Conservation (phyloP, 2,329 filamentous ascomycete genomes). For the Fusarium nanum region DNA sequence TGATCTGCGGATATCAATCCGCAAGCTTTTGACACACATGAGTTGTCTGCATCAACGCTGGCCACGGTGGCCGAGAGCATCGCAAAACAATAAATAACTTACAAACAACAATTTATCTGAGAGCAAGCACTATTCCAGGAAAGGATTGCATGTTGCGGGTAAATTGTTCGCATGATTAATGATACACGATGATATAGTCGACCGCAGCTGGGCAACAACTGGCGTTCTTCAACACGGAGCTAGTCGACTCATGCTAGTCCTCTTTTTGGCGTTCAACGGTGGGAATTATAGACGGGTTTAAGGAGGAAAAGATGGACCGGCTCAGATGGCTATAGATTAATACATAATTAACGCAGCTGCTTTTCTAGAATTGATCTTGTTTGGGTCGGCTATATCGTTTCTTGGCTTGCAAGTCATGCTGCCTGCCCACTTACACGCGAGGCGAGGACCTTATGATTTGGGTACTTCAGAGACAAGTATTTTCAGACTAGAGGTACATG, state of each 20-base stretch:
- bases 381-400: background rate
- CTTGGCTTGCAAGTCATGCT: background rate
- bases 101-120: background rate
- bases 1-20: background rate
- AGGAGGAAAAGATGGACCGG: conserved; percentile 5
- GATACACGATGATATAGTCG: conserved; percentile 20
- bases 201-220: conserved; percentile 4
- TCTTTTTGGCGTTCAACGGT: conserved; percentile 21
- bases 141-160: background rate
- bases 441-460: too few relatives aligned
- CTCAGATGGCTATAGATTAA: conserved; percentile 12
- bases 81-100: background rate
- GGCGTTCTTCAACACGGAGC: conserved; percentile 1
- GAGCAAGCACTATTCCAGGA: background rate
- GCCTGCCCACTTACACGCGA: background rate
- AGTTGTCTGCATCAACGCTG: conserved; percentile 11
- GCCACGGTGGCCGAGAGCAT: conserved; percentile 2
- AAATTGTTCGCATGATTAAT: conserved; percentile 23
- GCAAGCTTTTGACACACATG: background rate
- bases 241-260: conserved; percentile 27
- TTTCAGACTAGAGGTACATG: background rate
- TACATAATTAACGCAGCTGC: background rate
- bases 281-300: conserved; percentile 11
- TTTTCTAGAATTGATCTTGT: background rate
- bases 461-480: background rate